These are phyloP conservation scores for Pichiaceae sp. DNA, from an alignment of 1,139 yeast species.

Conservation along the genomic window DNA sequence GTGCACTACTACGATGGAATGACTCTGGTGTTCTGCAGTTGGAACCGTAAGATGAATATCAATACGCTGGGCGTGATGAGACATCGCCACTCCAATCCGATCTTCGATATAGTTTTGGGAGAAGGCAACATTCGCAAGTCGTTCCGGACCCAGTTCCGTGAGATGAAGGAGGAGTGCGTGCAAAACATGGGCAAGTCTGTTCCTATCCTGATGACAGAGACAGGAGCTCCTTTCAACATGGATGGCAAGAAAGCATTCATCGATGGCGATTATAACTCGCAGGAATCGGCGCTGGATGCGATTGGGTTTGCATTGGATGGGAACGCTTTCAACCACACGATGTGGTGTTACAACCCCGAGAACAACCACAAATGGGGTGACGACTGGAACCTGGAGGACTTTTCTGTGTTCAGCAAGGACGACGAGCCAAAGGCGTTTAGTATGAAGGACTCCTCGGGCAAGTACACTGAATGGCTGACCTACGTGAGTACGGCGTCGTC, in stretches of 20 bases:
- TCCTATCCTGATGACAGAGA: conserved; percentile 79
- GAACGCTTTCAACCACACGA: conserved; percentile 60
- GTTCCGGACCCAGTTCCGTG: conserved; percentile 55
- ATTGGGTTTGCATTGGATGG: conserved; percentile 70
- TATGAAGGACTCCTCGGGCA: background rate
- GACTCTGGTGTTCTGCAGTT: conserved; percentile 77
- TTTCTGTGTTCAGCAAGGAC: conserved; percentile 76
- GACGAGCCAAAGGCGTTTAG: conserved; percentile 27
- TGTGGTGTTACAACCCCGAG: conserved; percentile 74
- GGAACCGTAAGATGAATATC: conserved; percentile 63
- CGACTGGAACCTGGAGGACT: conserved; percentile 87
- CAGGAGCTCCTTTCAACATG: conserved; percentile 98
- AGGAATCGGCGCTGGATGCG: conserved; percentile 80
- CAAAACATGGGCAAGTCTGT: conserved; percentile 46
- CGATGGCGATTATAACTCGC: conserved; percentile 60
- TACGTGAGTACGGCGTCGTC: conserved; percentile 4
- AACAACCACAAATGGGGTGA: conserved; percentile 85
- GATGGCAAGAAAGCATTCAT: conserved; percentile 61
- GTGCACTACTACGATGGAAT: conserved; percentile 94
- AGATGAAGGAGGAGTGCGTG: conserved; percentile 55
- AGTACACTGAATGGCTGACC: conserved; percentile 12
- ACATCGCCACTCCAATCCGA: conserved; percentile 64
- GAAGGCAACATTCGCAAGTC: conserved; percentile 70
- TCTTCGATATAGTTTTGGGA: conserved; percentile 72
- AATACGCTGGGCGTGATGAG: conserved; percentile 90